Base-by-base conservation (phyloP, 495 filamentous ascomycete genomes). In the Bacidia gigantensis region DNA sequence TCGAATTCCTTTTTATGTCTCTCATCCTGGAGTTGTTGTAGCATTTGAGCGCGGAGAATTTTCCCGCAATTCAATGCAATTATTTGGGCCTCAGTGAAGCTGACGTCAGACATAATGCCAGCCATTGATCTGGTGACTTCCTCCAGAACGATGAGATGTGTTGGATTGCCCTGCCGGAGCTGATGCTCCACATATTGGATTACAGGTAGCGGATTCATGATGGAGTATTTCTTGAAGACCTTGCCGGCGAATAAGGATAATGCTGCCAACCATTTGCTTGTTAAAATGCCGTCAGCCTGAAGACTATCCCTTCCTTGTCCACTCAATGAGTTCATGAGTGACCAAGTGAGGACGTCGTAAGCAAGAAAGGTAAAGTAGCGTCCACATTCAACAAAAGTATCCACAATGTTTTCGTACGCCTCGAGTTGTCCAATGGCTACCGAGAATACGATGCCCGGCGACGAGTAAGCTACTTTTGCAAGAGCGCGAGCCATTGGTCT, bases 321-420 rank as follows among this genome's bases (percentile, higher is more conserved):
- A 48, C 87, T 82, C 40, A 90, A 72, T 0, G 83, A 80, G 60
- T 79, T 88, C 64, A 94, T 72, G n/a, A 93, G 72, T 38, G 80
- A 79, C 85, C 89, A 94, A 26, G 87, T 85, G 49, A 96, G 73
- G 39, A 96, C 84, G 63, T 99, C 93, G 61, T 95, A 95, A 1
- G 82, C 90, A 24, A 97, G 74, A 50, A 84, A 79, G 1, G 90
- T 94, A 60, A 96, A 95, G 59, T 95, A 95, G 56, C 85, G 82
- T 26, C 84, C 87, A 60, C 87, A 95, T 62, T 95, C 87, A 25
- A 96, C 87, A 47, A 99, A 84, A 9, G 84, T 83, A 52, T 95
- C 87, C 52, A 90, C 89, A 29, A 97, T 75, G 61, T 96, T 96
- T 60, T 83, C 84, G 64, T 97, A 96, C 0, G 81, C 77, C 65